phyloP scores from a whole-genome alignment of 129 eudicot genomes.

The Dittrichia graveolens region DNA sequence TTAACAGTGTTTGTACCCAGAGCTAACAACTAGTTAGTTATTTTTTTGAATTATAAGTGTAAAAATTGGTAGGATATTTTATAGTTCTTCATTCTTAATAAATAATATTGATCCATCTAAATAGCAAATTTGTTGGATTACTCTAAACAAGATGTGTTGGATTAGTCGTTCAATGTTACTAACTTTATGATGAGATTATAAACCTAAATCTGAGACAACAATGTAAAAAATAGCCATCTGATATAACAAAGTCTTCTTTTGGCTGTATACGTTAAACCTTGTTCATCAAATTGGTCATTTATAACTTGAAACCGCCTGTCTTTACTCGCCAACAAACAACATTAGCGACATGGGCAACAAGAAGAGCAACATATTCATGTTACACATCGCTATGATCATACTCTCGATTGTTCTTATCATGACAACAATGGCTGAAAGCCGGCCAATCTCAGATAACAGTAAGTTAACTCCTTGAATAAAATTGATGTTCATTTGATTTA shows the following conservation, averaged over 20 bases:
- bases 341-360: background rate
- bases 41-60: no score
- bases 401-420: slow-evolving; percentile 17
- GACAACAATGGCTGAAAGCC: background rate
- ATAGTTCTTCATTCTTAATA: no score
- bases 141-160: no score
- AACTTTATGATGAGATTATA: no score
- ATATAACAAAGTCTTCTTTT: slow-evolving; percentile 1
- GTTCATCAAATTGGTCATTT: background rate
- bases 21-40: no score
- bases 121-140: no score
- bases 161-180: no score
- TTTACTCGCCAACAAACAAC: background rate
- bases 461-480: background rate
- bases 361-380: background rate
- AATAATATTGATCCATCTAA: no score
- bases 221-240: slow-evolving; percentile 11
- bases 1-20: no score
- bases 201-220: background rate
- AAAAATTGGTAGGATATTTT: no score
- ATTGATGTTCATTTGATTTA: no score
- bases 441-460: slow-evolving; percentile 11
- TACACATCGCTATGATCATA: background rate
- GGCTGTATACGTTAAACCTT: background rate
- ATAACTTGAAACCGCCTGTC: background rate